Conservation (phyloP, 1,139 yeast species). For the Debaryomyces psychrophilus region DNA sequence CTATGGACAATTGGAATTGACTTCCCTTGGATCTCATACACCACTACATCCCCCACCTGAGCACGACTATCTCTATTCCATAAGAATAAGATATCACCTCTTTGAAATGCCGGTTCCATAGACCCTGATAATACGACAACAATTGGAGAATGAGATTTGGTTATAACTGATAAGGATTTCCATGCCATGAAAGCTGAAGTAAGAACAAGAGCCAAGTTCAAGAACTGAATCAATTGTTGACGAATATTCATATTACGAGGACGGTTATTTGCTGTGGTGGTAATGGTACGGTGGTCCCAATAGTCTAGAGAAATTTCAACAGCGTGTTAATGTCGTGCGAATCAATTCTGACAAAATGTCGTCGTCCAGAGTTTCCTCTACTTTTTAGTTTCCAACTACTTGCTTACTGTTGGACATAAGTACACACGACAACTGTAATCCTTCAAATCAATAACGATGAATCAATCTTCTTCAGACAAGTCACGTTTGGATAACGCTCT, state of each 20-base stretch:
- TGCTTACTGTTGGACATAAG: not conserved
- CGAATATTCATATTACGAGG: constrained; percentile 43
- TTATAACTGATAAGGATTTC: constrained; percentile 76
- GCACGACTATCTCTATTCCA: constrained; percentile 79
- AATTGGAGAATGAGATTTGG: constrained; percentile 89
- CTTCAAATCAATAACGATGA: constrained; percentile 3
- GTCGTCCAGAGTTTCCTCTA: not conserved
- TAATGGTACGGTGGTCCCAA: not conserved
- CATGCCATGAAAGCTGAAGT: constrained; percentile 92
- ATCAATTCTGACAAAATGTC: not conserved
- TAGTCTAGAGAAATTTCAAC: not conserved
- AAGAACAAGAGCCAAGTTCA: constrained; percentile 75
- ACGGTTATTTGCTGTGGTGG: not conserved
- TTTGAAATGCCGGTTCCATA: constrained; percentile 99
- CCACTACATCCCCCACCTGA: constrained; percentile 93
- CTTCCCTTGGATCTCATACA: constrained; percentile 82
- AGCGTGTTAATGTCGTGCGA: constrained; percentile 8
- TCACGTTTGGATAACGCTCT: not conserved
- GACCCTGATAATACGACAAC: constrained; percentile 98
- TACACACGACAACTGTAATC: not conserved
- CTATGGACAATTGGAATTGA: constrained; percentile 95
- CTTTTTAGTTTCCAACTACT: not conserved
- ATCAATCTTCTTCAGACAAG: constrained; percentile 9
- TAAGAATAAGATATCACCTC: constrained; percentile 90
- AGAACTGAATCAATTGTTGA: constrained; percentile 55